Conservation (phyloP, 768 basidiomycete genomes). For the Pisolithus tinctorius region DNA sequence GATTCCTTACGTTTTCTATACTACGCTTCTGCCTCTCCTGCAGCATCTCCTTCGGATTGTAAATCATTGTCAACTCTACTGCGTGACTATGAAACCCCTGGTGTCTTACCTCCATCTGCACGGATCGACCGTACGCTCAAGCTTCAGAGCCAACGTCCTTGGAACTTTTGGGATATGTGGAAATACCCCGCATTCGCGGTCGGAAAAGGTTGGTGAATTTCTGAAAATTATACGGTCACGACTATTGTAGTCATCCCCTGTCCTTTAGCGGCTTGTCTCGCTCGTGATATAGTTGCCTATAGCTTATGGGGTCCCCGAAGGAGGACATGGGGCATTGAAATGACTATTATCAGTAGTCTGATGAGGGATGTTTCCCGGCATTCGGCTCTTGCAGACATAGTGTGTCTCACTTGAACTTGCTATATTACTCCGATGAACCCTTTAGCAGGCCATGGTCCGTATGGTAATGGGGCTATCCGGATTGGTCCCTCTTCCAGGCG, state of each 20-base stretch:
- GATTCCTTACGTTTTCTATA: constrained; percentile 18
- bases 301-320: constrained; percentile 82
- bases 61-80: constrained; percentile 23
- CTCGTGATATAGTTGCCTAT: constrained; percentile 68
- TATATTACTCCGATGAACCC: not conserved
- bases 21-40: constrained; percentile 10
- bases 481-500: constrained; percentile 80
- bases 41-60: constrained; percentile 6
- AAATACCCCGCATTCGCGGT: constrained; percentile 62
- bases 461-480: constrained; percentile 72
- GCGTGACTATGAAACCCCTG: constrained; percentile 58
- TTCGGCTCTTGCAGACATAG: constrained; percentile 78
- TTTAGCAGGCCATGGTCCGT: constrained; percentile 41
- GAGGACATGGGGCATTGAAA: constrained; percentile 90
- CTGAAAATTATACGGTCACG: not conserved
- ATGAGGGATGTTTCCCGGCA: constrained; percentile 81
- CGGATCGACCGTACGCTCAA: constrained; percentile 66
- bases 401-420: constrained; percentile 27
- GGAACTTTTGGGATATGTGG: constrained; percentile 67
- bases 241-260: not conserved
- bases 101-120: constrained; percentile 65
- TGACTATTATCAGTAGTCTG: constrained; percentile 83
- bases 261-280: constrained; percentile 29
- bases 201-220: constrained; percentile 47
- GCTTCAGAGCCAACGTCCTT: constrained; percentile 44